Base-by-base conservation (phyloP, 1,284 basidiomycete species). In the Ceratobasidium theobromae region DNA sequence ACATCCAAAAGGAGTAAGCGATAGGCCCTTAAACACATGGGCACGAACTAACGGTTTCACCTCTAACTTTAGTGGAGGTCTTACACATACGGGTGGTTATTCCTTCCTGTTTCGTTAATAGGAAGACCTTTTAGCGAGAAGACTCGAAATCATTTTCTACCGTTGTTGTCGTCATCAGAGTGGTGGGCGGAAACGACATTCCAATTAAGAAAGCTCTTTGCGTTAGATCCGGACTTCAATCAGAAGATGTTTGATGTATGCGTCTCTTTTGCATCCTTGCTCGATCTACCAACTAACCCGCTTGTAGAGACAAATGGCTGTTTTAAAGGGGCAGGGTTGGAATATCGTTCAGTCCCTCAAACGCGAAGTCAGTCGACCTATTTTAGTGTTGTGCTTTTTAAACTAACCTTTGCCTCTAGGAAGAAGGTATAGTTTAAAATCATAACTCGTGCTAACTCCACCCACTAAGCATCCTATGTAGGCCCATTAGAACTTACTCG, bases 131-230 rank as follows among this genome's bases (percentile, higher is more conserved):
- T 95, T 75, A 91, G 90, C 70, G 84, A 88, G 70, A 82, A 85
- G 74, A 94, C 93, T 1, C 80, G 93, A 27, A 82, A 86, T 54
- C 89, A 93, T 71, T 93, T 95, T 74, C 76, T 96, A 54, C 89
- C 91, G 0, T 77, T 93, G 30, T 77, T 97, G 43, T 90, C 89
- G 8, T 89, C 87, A 5, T 93, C 91, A 70, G 73, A 78, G 3
- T 97, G 94, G 94, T 97, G 94, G 94, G 84, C 90, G 70, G 87
- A 93, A 73, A 94, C 93, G 3, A 89, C 86, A 1, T 86, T 80
- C 69, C 85, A 92, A 70, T 78, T 96, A 5, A 80, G 87, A 67
- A 86, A 87, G 70, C 73, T 95, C 21, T 94, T 94, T 73, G 82
- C 84, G 14, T 80, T 91, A 14, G 93, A 95, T 74, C 86, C 87